Evolutionary conservation across 768 basidiomycete species (phyloP), one percentile per base, ranked within the genome.

Genomic region (Mycena leptocephala): DNA sequence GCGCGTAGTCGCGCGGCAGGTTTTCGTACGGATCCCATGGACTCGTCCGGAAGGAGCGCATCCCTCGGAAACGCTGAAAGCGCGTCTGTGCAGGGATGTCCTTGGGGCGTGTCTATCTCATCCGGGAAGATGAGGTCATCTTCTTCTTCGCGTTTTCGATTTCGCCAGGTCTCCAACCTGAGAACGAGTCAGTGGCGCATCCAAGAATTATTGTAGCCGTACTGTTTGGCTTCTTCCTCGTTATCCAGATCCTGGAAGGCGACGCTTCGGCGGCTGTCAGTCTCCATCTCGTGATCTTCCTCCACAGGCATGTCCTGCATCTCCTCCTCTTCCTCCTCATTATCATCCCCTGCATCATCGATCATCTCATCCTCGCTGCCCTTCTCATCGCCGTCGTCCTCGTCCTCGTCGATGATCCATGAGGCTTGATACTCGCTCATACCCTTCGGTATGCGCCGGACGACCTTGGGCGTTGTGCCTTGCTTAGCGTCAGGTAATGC

Each of bases 1-100:
- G 91, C 3, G 95, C 96, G 81, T 99, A 99, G 82, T 99, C 97
- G 63, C 94, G 86, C 16, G 98, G 98, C 14, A 99, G 88, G 81
- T 97, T 97, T 85, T 99, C 98, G 80, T 95, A 99, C 10, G 98
- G 94, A 83, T 99, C 98, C 98, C 98, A 99, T 43, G 96, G 96
- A 82, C 96, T 97, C 8, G 98, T 99, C 43, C 98, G 88, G 89
- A 99, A 96, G 18, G 95, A 97, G 59, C 93, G 93, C 85, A 99
- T 84, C 10, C 98, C 98, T 72, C 98, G 93, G 83, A 93, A 99
- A 61, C 97, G 91, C 80, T 96, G 96, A 86, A 99, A 99, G 14
- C 98, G 92, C 13, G 89, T 90, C 22, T 91, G 88, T 4, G 97
- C 97, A 2, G 95, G 86, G 13, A 93, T 86, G 71, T 99, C 95